Conservation (phyloP, 164 flowering plant species). For the Aristolochia californica region DNA sequence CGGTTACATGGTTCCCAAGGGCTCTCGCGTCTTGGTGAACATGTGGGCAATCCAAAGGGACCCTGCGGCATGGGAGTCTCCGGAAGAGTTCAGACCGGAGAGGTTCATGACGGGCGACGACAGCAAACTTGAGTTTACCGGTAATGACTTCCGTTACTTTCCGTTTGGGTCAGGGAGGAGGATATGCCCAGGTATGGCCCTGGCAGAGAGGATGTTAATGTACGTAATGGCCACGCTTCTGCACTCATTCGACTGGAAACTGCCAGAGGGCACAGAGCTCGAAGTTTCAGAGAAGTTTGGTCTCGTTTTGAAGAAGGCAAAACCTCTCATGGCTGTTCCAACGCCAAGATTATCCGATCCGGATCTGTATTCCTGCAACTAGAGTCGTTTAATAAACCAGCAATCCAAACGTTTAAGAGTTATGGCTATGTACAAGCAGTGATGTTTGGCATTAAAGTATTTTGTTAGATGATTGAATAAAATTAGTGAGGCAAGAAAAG, state of each 20-base stretch:
- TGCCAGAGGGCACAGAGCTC: slow-evolving; percentile 11
- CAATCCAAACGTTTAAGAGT: too few species aligned
- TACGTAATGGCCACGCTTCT: slow-evolving; percentile 13
- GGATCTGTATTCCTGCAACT: neutral
- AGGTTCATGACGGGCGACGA: slow-evolving; percentile 6
- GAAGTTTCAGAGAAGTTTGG: slow-evolving; percentile 16
- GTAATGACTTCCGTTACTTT: slow-evolving; percentile 11
- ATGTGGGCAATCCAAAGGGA: slow-evolving; percentile 20
- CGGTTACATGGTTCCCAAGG: slow-evolving; percentile 7
- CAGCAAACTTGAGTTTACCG: slow-evolving; percentile 5
- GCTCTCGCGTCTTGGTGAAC: slow-evolving; percentile 8
- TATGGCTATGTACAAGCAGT: too few species aligned
- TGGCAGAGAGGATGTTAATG: slow-evolving; percentile 18
- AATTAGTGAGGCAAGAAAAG: too few species aligned
- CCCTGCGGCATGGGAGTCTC: slow-evolving; percentile 7
- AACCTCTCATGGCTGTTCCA: slow-evolving; percentile 5
- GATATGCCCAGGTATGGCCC: slow-evolving; percentile 18
- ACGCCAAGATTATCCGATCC: slow-evolving; percentile 11
- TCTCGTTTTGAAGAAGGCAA: slow-evolving; percentile 5
- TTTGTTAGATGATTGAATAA: too few species aligned
- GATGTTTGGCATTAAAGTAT: too few species aligned
- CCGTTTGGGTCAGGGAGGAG: slow-evolving; percentile 27
- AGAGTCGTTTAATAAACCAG: too few species aligned
- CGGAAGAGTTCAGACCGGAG: slow-evolving; percentile 11
- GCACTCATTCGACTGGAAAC: slow-evolving; percentile 16